Evolutionary conservation across 192 early-diverging fungal genomes (phyloP).

Genomic region (Entophlyctis luteolus): DNA sequence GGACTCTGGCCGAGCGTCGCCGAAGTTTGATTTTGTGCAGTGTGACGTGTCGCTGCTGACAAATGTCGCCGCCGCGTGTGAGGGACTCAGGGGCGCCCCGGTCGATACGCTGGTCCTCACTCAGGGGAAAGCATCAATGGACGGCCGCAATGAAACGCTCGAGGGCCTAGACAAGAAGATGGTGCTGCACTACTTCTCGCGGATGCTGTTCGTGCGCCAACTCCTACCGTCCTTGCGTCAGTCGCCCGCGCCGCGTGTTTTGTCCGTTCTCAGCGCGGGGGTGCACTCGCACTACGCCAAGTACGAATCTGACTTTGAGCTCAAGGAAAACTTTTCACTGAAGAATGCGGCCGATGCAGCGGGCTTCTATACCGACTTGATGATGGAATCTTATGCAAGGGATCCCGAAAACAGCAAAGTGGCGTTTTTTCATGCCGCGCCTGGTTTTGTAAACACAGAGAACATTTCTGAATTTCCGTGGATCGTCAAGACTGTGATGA

Average conservation of each 20-base stretch:
- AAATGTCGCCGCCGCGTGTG: slow-evolving; percentile 18
- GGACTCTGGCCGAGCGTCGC: slow-evolving; percentile 1
- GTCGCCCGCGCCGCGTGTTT: not conserved
- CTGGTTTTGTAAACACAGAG: slow-evolving; percentile 29
- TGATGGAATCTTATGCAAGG: slow-evolving; percentile 19
- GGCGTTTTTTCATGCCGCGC: slow-evolving; percentile 26
- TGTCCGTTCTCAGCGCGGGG: slow-evolving; percentile 15
- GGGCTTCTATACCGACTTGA: slow-evolving; percentile 29
- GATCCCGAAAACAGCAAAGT: slow-evolving; percentile 5
- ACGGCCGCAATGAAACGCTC: slow-evolving; percentile 29
- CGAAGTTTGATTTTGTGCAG: slow-evolving; percentile 14
- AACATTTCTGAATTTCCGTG: slow-evolving; percentile 9
- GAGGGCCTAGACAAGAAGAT: slow-evolving; percentile 42
- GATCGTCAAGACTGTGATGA: slow-evolving; percentile 7
- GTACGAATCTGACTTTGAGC: slow-evolving; percentile 25
- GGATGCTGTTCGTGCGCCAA: slow-evolving; percentile 22
- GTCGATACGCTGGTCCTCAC: slow-evolving; percentile 21
- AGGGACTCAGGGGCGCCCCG: not conserved
- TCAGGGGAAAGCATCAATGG: slow-evolving; percentile 25
- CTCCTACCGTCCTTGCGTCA: slow-evolving; percentile 25
- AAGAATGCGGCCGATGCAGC: slow-evolving; percentile 23
- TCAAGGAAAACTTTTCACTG: slow-evolving; percentile 21
- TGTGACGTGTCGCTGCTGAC: slow-evolving; percentile 26
- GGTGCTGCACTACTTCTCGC: slow-evolving; percentile 33
- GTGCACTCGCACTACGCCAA: slow-evolving; percentile 18